phyloP scores from a whole-genome alignment of 495 filamentous ascomycete genomes.

The Cetradonia linearis region DNA sequence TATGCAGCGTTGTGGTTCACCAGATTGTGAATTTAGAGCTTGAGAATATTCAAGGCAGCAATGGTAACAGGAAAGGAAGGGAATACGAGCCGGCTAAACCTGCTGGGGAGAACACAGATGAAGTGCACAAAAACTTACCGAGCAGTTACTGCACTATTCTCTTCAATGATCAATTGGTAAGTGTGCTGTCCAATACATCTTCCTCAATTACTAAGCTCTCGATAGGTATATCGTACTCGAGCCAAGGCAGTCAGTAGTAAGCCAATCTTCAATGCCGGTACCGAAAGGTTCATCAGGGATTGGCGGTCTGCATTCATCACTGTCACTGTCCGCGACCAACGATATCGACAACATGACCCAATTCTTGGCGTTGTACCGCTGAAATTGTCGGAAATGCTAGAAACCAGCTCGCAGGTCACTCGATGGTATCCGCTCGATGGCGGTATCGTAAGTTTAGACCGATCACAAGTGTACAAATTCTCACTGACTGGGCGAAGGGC shows the following conservation, averaged over 20 bases:
- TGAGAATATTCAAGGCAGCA: conserved; percentile 63
- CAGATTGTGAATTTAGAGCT: conserved; percentile 92
- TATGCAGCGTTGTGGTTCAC: conserved; percentile 75
- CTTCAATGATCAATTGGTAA: conserved; percentile 73
- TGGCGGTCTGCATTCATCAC: conserved; percentile 84
- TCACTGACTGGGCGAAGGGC: conserved; percentile 51
- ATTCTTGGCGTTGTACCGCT: conserved; percentile 85
- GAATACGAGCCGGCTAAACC: conserved; percentile 86
- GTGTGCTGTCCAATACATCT: conserved; percentile 2
- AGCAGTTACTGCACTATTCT: conserved; percentile 87
- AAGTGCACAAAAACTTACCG: conserved; percentile 65
- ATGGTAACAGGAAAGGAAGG: conserved; percentile 57
- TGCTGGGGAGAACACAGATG: conserved; percentile 74
- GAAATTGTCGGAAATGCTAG: conserved; percentile 75
- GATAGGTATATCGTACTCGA: conserved; percentile 71
- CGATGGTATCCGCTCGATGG: conserved; percentile 60
- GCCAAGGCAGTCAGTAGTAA: conserved; percentile 84
- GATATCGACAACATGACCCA: conserved; percentile 86
- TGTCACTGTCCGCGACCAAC: conserved; percentile 73
- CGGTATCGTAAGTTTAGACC: conserved; percentile 36
- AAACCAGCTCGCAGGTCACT: conserved; percentile 72
- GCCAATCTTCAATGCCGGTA: conserved; percentile 94
- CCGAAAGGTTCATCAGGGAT: conserved; percentile 87
- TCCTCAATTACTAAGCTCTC: not conserved
- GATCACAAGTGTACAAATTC: conserved; percentile 42